Conservation (phyloP, 352 stramenopile genomes). For the Stramenopiles sp. region DNA sequence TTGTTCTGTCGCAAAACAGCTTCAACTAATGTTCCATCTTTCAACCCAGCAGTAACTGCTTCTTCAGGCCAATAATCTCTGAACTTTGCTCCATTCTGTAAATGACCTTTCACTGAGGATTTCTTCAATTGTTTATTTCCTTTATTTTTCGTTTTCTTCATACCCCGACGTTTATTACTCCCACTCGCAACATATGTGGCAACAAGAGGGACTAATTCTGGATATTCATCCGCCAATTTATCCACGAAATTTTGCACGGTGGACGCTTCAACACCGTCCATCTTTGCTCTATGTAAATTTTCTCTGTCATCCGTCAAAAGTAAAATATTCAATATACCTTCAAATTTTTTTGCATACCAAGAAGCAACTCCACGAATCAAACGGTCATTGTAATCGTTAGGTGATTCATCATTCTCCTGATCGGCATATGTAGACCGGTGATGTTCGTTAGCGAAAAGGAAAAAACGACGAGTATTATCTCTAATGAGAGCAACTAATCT, state of each 20-base stretch:
- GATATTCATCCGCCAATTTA: constrained; percentile 11
- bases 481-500: constrained; percentile 33
- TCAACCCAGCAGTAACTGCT: too few relatives aligned
- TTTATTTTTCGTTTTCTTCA: too few relatives aligned
- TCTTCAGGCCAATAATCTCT: too few relatives aligned
- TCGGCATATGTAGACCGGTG: constrained; percentile 28
- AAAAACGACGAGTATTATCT: constrained; percentile 27
- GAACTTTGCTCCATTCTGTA: too few relatives aligned
- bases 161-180: too few relatives aligned
- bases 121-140: too few relatives aligned
- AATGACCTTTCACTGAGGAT: too few relatives aligned
- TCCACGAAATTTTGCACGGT: constrained; percentile 4
- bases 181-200: background rate
- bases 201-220: background rate
- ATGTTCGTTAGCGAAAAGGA: constrained; percentile 68
- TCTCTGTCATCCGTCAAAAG: constrained; percentile 21
- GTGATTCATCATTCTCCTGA: constrained; percentile 17
- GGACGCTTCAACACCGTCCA: constrained; percentile 12
- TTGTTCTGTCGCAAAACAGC: constrained; percentile 42
- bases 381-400: constrained; percentile 39
- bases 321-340: constrained; percentile 10
- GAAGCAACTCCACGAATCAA: constrained; percentile 31
- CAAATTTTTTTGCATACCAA: constrained; percentile 26
- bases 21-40: constrained; percentile 28
- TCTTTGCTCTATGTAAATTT: constrained; percentile 13